These are phyloP conservation scores for Starmera stellimalicola DNA, from an alignment of 1,139 yeast species.

Conservation along the genomic window DNA sequence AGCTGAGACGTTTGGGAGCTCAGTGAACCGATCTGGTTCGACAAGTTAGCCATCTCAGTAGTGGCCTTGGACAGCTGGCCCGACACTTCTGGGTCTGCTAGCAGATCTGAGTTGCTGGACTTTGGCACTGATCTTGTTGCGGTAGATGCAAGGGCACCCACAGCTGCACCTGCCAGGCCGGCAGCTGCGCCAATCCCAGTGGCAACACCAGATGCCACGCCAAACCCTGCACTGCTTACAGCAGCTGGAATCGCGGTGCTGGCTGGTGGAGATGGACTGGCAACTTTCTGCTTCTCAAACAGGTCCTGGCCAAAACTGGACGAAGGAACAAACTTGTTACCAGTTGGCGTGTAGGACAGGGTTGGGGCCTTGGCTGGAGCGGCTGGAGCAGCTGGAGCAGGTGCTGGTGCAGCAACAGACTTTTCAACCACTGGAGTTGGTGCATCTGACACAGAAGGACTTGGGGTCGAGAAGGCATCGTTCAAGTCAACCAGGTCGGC, in stretches of 20 bases:
- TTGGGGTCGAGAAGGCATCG: constrained; percentile 30
- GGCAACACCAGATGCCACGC: constrained; percentile 9
- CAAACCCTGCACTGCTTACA: constrained; percentile 10
- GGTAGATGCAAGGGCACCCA: constrained; percentile 8
- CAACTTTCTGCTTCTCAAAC: constrained; percentile 28
- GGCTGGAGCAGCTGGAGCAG: constrained; percentile 24
- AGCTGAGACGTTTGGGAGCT: constrained; percentile 65
- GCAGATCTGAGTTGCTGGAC: constrained; percentile 34
- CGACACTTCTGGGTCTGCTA: constrained; percentile 50
- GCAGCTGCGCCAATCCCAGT: constrained; percentile 7
- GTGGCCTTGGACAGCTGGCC: constrained; percentile 70
- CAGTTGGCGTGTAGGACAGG: constrained; percentile 22
- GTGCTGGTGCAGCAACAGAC: constrained; percentile 22
- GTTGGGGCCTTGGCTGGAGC: constrained; percentile 10
- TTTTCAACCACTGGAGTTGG: constrained; percentile 12
- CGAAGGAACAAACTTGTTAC: constrained; percentile 35
- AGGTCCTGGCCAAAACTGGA: constrained; percentile 53
- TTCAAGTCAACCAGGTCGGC: constrained; percentile 60
- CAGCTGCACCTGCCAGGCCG: neutral
- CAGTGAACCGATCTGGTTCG: constrained; percentile 76
- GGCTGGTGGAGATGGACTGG: constrained; percentile 20
- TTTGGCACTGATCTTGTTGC: constrained; percentile 7
- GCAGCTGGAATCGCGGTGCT: constrained; percentile 16
- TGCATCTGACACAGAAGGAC: constrained; percentile 9
- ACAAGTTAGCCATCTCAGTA: constrained; percentile 77